phyloP scores from a whole-genome alignment of 73 alveolate genomes.

The Uronychia setigera region DNA sequence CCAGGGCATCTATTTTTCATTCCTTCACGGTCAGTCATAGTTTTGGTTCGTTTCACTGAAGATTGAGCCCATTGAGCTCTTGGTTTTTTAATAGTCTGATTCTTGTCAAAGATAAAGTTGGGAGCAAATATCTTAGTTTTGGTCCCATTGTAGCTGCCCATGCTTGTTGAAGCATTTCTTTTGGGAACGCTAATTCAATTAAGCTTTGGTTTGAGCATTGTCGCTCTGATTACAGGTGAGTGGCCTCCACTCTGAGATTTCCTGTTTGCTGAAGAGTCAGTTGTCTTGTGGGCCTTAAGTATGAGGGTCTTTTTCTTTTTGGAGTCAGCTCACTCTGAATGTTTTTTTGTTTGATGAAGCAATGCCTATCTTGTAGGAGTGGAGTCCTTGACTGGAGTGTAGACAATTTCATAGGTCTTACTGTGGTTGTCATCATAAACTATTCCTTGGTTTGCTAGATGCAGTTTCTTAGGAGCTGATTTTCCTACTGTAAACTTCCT shows the following conservation, averaged over 20 bases:
- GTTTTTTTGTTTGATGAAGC: neutral
- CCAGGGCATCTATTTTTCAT: neutral
- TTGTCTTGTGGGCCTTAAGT: neutral
- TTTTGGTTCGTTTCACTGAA: neutral
- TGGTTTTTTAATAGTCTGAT: neutral
- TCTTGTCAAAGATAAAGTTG: neutral
- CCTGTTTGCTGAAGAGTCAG: neutral
- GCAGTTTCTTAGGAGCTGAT: neutral
- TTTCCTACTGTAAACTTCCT: neutral
- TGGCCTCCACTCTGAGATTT: neutral
- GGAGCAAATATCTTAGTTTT: neutral
- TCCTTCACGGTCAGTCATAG: neutral
- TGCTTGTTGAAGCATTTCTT: neutral
- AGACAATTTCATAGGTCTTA: neutral
- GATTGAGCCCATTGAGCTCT: neutral
- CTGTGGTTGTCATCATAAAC: neutral
- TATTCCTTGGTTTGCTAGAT: neutral
- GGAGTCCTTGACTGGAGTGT: neutral
- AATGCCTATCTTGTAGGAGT: neutral
- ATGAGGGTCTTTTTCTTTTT: neutral
- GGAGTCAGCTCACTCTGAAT: constrained; percentile 1
- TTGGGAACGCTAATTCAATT: neutral
- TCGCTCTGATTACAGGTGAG: neutral
- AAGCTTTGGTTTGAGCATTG: neutral
- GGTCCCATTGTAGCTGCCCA: neutral